Percentiles rank a stretch among this genome's conserved stretches.
phyloP scores from a whole-genome alignment of 352 stramenopile species.

The Globisporangium iwayamae region DNA sequence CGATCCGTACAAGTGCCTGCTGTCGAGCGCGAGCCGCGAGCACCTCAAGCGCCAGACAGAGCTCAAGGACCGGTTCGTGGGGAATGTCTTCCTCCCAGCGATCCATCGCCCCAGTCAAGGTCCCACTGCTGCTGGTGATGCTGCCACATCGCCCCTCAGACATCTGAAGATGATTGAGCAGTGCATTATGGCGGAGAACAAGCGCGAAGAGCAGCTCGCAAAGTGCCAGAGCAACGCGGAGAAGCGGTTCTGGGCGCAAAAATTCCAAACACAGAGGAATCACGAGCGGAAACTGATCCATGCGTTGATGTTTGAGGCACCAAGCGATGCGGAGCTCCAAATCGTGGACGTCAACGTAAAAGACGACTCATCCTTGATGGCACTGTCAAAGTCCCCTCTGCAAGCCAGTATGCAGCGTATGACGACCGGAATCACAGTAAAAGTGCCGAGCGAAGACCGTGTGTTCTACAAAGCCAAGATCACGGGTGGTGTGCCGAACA shows the following conservation, averaged over 20 bases:
- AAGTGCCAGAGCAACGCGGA: conserved; percentile 47
- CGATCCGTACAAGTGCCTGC: conserved; percentile 48
- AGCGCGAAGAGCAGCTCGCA: conserved; percentile 51
- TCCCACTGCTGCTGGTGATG: neutral
- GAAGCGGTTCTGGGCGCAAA: conserved; percentile 42
- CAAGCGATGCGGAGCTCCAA: conserved; percentile 25
- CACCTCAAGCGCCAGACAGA: conserved; percentile 37
- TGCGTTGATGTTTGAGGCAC: conserved; percentile 45
- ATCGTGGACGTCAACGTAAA: conserved; percentile 27
- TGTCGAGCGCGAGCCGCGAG: conserved; percentile 39
- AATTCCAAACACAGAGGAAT: conserved; percentile 52
- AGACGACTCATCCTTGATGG: too few relatives aligned
- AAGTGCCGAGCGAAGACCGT: conserved; percentile 27
- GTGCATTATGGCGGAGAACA: conserved; percentile 69
- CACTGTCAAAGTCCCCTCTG: conserved; percentile 2
- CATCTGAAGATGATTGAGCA: conserved; percentile 72
- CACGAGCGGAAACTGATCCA: conserved; percentile 58
- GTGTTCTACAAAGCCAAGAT: conserved; percentile 37
- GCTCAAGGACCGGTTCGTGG: conserved; percentile 43
- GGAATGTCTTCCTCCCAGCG: conserved; percentile 62
- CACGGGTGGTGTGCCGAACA: conserved; percentile 26
- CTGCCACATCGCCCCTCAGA: conserved; percentile 33
- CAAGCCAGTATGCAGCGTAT: neutral
- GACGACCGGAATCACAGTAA: conserved; percentile 24
- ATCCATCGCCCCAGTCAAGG: conserved; percentile 30